Evolutionary conservation across 345 rosid genomes (phyloP).

Genomic region (Ailanthus altissimus): DNA sequence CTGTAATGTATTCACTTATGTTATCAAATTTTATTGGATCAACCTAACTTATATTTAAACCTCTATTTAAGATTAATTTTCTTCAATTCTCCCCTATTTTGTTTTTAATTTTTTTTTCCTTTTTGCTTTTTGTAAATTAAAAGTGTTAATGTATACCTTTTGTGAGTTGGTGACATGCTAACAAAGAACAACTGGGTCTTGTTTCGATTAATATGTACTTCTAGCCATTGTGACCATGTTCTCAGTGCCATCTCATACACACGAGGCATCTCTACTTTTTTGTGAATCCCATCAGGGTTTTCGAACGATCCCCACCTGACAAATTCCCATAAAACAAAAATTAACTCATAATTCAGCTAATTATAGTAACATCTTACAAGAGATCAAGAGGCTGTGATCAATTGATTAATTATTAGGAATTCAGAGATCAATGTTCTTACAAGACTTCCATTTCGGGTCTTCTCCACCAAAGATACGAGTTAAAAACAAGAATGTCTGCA

Average conservation of each 20-base stretch:
- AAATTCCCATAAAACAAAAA: neutral
- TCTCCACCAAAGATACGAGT: conserved; percentile 97
- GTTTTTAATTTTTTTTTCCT: neutral
- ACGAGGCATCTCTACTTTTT: conserved; percentile 70
- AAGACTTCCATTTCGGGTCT: conserved; percentile 60
- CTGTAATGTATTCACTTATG: too few species aligned
- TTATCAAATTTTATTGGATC: too few species aligned
- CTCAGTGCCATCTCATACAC: conserved; percentile 77
- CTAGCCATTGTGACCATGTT: conserved; percentile 86
- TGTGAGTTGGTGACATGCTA: conserved; percentile 88
- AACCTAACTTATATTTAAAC: too few species aligned
- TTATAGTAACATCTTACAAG: neutral
- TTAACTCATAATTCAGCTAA: neutral
- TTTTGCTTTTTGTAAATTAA: neutral
- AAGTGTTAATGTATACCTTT: conserved; percentile 44
- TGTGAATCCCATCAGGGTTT: conserved; percentile 55
- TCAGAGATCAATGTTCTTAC: conserved; percentile 46
- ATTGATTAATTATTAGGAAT: neutral
- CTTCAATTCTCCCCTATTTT: too few species aligned
- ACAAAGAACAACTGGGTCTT: conserved; percentile 76
- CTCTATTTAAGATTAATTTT: too few species aligned
- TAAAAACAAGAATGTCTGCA: conserved; percentile 70
- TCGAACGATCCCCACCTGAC: conserved; percentile 81
- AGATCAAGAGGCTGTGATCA: neutral
- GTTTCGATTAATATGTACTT: conserved; percentile 57